Evolutionary conservation across 2,329 filamentous ascomycete genomes (phyloP), one percentile per base, ranked within the genome.

Genomic region (Colletotrichum ledebouriae): DNA sequence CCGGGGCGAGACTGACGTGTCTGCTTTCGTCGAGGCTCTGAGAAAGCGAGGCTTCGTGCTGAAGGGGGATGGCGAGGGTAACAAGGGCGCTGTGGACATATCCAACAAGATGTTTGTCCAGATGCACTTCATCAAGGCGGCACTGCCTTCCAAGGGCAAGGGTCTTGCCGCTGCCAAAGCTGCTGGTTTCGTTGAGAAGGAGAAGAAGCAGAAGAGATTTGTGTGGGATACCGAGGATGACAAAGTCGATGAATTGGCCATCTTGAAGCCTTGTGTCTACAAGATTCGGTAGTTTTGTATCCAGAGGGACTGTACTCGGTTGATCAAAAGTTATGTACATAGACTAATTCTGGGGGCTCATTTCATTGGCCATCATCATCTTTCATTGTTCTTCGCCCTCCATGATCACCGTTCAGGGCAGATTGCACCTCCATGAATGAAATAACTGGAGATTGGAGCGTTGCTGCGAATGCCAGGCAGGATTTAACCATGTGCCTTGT

Each of bases 101-200:
- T 88, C 87, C 63, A 99, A 99, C 82, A 97, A 92, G 82, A 99
- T 99, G 96, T 99, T 99, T 83, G 95, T 98, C 73, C 93, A 92
- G 82, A 95, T 99, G 94, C 89, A 92, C 74, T 99, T 99, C 79
- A 84, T 94, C 74, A 99, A 98, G 83, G 89, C 87, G n/a, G 89
- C 89, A 20, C 83, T 89, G 50, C 92, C 94, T 0, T 85, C 85
- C 2, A 91, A 89, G 77, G 94, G 94, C 25, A 97, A 97, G 82
- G 89, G 91, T 71, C 88, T 84, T 13, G 84, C 81, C 61, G 76
- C 79, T 13, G 71, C 88, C 89, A 87, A 88, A 73, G 91, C 90
- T 17, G 85, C 88, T 73, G 83, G 81, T 3, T 78, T 74, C 33
- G 70, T 75, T 59, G 75, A 76, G 44, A 83, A 78, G 75, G 83